Base-by-base conservation (phyloP, 345 rosid species). In the Turnera subulata region DNA sequence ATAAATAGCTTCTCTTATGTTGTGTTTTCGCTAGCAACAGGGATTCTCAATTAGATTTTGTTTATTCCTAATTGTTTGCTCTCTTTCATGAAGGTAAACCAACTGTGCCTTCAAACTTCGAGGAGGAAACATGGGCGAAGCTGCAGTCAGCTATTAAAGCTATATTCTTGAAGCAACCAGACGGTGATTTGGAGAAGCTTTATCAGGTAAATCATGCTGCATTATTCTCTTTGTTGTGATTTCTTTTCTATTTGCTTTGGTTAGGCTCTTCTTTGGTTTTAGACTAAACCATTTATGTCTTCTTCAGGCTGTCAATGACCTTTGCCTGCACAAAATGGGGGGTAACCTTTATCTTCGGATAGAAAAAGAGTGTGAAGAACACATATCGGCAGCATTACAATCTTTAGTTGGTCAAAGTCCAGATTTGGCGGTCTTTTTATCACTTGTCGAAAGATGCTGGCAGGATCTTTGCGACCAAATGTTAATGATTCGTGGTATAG, bases 401-500 rank as follows among this genome's bases (percentile, higher is more conserved):
- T 82, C 95, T 56, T 80, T 89, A 39, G 92, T 93, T 46, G 97
- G 96, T 46, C 96, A 90, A 72, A 88, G 96, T 73, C 96, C 97
- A 16, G 96, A 93, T 72, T 73, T 93, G 77, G 78, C 75, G 63
- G 97, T 89, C 61, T 93, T 89, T 77, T 82, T 93, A 66, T 82
- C 91, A 40, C 87, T 87, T 37, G 95, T 89, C 53, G 92, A 87
- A 84, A 79, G 84, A 53, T 89, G 98, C 69, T 92, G 98, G 98
- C 95, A 83, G 77, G 96, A 89, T 77, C 80, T 86, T 46, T 89
- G 95, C 55, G 82, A 92, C 67, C 96, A 92, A 79, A 86, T 92
- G 91, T 65, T 92, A 66, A 89, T 78, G 96, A 93, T 93, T 66
- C 96, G 99, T 67, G 74, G 92, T 68, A 93, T 93, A 79, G 97